Base-by-base conservation (phyloP, 2,329 filamentous ascomycete genomes). In the Penicillium thymicola region DNA sequence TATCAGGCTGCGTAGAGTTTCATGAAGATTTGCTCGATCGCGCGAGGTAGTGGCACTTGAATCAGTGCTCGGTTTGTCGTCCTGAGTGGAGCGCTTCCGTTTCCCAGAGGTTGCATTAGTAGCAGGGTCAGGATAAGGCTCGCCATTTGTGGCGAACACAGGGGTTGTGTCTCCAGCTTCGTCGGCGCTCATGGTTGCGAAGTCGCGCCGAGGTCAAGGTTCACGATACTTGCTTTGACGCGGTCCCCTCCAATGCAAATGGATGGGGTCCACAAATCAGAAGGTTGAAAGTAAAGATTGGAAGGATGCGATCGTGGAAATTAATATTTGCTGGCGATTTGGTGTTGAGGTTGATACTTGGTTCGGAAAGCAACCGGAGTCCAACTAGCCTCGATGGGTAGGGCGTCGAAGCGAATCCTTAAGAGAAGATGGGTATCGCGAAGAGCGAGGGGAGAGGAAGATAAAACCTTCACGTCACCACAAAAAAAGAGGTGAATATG, bases 11-110 rank as follows among this genome's bases (percentile, higher is more conserved):
- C 70, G 69, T 38, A 76, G 58, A 25, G 67, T 72, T 58, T 74
- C 69, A 34, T 72, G 65, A 23, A 76, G 65, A 36, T 69, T 65
- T 43, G 59, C 52, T 53, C 63, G 72, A 41, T 73, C 67, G 45
- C 72, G 67, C 47, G 67, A 60, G 40, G 62, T 59, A 25, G 69
- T 57, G 9, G 61, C 49, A 55, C 46, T 61, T 42, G 64, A 50
- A 37, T 72, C 70, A 34, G 67, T 62, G 34, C 59, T 58, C 28
- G 59, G 51, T 58, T 67, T 72, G 28, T 71, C 67, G 25, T 71
- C 69, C 44, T 70, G 67, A 50, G 67, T 67, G 23, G 72, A 69
- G 59, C 74, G 75, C 68, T 77, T 77, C 68, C 75, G 73, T 62
- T 77, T 77, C 43, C 69, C 73, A 49, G 74, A 69, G 30, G 73